These are phyloP conservation scores for Fistulifera pelliculosa DNA, from an alignment of 108 stramenopile species.

Conservation along the genomic window DNA sequence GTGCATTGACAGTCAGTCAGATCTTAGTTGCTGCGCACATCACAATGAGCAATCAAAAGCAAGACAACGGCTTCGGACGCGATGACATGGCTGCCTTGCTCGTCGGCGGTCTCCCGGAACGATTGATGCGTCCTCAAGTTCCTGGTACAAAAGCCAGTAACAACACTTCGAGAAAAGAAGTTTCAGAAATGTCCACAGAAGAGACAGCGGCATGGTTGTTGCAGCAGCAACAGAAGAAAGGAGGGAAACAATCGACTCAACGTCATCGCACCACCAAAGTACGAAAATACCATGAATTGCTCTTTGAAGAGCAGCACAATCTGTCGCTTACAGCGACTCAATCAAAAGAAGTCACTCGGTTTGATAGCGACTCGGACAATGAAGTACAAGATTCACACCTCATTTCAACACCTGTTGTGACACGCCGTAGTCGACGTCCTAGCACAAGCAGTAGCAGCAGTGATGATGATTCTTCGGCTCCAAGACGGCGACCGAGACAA, in stretches of 20 bases:
- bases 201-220: constrained; percentile 56
- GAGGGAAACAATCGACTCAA: neutral
- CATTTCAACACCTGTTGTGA: neutral
- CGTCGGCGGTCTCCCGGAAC: constrained; percentile 32
- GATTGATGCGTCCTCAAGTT: constrained; percentile 30
- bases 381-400: neutral
- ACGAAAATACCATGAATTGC: constrained; percentile 9
- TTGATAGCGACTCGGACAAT: neutral
- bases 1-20: too few relatives aligned
- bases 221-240: constrained; percentile 7
- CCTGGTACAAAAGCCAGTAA: constrained; percentile 1
- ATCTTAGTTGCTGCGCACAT: too few relatives aligned
- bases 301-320: constrained; percentile 1
- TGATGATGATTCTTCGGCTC: neutral
- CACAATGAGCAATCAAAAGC: too few relatives aligned
- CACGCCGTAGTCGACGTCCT: neutral
- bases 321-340: neutral
- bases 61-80: constrained; percentile 36
- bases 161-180: constrained; percentile 21
- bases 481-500: neutral
- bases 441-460: constrained; percentile 4
- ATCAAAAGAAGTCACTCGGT: neutral
- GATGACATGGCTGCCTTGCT: constrained; percentile 70
- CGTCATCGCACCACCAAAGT: constrained; percentile 9
- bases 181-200: constrained; percentile 52